A percentile compares a stretch with the other conserved stretches of the same genome.
These are phyloP conservation scores for Phytophthora chlamydospora DNA, from an alignment of 352 stramenopile genomes.

Conservation along the genomic window DNA sequence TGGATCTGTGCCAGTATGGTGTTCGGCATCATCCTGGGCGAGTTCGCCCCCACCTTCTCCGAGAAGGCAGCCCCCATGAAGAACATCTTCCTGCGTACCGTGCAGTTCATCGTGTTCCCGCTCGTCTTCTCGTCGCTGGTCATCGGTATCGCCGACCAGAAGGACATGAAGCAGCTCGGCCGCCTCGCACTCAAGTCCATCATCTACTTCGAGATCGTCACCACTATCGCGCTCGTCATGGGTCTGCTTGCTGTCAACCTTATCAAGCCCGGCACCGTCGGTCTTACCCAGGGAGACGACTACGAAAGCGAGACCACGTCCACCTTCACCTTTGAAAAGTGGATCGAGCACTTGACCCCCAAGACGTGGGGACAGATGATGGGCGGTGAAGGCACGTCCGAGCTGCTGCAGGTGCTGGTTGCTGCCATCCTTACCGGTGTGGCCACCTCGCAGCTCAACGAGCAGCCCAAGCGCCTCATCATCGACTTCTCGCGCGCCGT, in stretches of 20 bases:
- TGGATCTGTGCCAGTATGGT: conserved; percentile 60
- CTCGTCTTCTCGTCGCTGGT: conserved; percentile 68
- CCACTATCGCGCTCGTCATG: conserved; percentile 51
- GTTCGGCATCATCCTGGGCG: conserved; percentile 51
- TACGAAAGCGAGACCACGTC: conserved; percentile 28
- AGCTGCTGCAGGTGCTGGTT: conserved; percentile 63
- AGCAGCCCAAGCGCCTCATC: conserved; percentile 50
- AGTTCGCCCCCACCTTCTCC: conserved; percentile 52
- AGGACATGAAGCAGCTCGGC: conserved; percentile 65
- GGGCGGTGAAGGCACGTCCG: conserved; percentile 56
- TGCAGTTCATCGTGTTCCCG: conserved; percentile 73
- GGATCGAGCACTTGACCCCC: conserved; percentile 65
- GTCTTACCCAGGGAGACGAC: conserved; percentile 42
- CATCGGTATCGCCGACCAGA: conserved; percentile 59
- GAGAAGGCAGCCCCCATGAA: conserved; percentile 59
- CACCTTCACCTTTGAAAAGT: conserved; percentile 52
- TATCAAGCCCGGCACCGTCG: conserved; percentile 54
- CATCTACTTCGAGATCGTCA: conserved; percentile 73
- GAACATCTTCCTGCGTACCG: conserved; percentile 56
- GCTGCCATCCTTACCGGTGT: conserved; percentile 52
- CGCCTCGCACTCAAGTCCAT: conserved; percentile 61
- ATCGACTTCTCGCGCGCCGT: conserved; percentile 48
- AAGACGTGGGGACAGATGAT: conserved; percentile 81
- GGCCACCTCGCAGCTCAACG: conserved; percentile 39
- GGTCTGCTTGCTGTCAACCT: conserved; percentile 61